Percentiles rank a stretch among this genome's conserved stretches.
Evolutionary conservation across 345 rosid genomes (phyloP).

Genomic region (Pistacia atlantica): DNA sequence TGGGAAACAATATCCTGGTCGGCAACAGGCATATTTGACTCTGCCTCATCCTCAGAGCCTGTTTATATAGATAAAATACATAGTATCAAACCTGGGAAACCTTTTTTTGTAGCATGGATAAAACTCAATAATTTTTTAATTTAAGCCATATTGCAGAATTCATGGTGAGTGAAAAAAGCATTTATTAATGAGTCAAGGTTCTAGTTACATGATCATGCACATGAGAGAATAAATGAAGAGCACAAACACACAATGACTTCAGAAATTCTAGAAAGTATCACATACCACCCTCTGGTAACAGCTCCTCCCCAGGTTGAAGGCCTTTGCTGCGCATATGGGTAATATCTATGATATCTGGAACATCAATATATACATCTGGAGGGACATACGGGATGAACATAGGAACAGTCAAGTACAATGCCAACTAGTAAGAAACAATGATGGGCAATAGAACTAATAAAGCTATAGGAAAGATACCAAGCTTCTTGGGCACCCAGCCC

Average conservation of each 20-base stretch:
- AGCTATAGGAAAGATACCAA: slow-evolving; percentile 52
- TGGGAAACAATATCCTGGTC: slow-evolving; percentile 85
- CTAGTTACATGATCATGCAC: neutral
- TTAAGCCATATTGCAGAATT: neutral
- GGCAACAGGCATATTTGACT: slow-evolving; percentile 59
- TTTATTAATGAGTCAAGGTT: neutral
- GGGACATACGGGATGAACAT: slow-evolving; percentile 17
- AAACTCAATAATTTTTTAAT: neutral
- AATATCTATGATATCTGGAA: slow-evolving; percentile 90
- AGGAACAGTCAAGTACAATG: slow-evolving; percentile 16
- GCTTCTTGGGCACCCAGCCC: slow-evolving; percentile 99
- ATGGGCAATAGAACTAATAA: slow-evolving; percentile 15
- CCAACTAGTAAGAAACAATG: slow-evolving; percentile 1
- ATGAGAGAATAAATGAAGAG: neutral
- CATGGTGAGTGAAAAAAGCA: neutral
- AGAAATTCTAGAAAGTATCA: slow-evolving; percentile 9
- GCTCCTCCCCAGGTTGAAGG: slow-evolving; percentile 88
- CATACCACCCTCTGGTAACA: slow-evolving; percentile 81
- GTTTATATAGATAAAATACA: slow-evolving; percentile 22
- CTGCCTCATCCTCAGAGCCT: slow-evolving; percentile 60
- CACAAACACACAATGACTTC: neutral
- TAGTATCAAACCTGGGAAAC: neutral
- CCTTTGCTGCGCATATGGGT: slow-evolving; percentile 97
- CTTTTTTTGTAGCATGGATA: too few relatives aligned
- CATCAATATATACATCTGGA: slow-evolving; percentile 93